These are phyloP conservation scores for Zea luxurians DNA, from an alignment of 176 grass and related monocot genomes.

Conservation along the genomic window DNA sequence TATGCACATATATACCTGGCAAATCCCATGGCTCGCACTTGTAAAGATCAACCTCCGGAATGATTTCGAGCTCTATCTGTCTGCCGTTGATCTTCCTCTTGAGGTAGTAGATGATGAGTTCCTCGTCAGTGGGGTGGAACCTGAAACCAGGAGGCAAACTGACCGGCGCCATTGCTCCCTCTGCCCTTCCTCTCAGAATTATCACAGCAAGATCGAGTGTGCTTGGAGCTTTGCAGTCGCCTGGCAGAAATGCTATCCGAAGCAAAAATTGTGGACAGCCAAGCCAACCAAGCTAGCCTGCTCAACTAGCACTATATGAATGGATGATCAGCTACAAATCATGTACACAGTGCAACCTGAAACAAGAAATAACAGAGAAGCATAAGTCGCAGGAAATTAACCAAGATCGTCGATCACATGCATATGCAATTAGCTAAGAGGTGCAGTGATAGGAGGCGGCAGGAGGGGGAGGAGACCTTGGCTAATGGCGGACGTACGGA, in stretches of 20 bases:
- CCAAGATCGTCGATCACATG: conserved; percentile 8
- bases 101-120: conserved; percentile 91
- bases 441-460: background rate
- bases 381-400: conserved; percentile 18
- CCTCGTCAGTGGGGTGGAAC: conserved; percentile 92
- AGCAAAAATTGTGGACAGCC: conserved; percentile 54
- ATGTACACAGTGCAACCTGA: conserved; percentile 58
- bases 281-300: conserved; percentile 38
- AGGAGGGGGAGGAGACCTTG: conserved; percentile 42
- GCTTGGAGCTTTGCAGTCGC: conserved; percentile 33
- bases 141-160: conserved; percentile 93
- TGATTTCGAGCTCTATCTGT: conserved; percentile 90
- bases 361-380: conserved; percentile 33
- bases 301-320: conserved; percentile 48
- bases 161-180: conserved; percentile 67
- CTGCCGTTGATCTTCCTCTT: conserved; percentile 89
- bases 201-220: conserved; percentile 22
- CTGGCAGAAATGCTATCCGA: conserved; percentile 41
- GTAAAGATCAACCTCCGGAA: conserved; percentile 95
- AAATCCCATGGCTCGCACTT: conserved; percentile 97
- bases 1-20: conserved; percentile 57
- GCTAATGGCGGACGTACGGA: conserved; percentile 48
- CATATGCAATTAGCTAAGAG: conserved; percentile 16
- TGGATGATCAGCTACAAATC: conserved; percentile 44
- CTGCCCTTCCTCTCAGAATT: conserved; percentile 34